Conservation (phyloP, 2,329 filamentous ascomycete species). For the Fusarium pilosicola region DNA sequence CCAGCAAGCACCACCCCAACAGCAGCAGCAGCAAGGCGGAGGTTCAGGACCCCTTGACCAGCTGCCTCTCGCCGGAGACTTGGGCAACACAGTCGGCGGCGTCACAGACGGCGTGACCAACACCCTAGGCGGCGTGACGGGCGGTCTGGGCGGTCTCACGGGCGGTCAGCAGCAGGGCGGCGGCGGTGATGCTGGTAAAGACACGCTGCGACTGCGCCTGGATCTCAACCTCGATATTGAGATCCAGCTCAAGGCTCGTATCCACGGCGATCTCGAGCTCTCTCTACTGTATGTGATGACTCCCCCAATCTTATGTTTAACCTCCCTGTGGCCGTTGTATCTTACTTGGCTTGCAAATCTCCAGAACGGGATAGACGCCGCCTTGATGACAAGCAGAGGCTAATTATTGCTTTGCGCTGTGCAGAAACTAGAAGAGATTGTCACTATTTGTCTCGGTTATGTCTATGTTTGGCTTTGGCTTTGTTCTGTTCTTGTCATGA, state of each 20-base stretch:
- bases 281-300: conserved; percentile 68
- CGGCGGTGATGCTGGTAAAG: conserved; percentile 60
- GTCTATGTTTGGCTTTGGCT: neutral
- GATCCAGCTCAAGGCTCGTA: conserved; percentile 85
- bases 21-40: conserved; percentile 25
- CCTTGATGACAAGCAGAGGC: conserved; percentile 35
- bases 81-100: conserved; percentile 51
- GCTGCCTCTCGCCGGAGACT: conserved; percentile 50
- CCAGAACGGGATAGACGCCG: conserved; percentile 41
- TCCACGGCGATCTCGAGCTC: conserved; percentile 84
- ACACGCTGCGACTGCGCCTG: conserved; percentile 74
- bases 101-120: conserved; percentile 56
- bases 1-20: conserved; percentile 38
- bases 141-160: conserved; percentile 51
- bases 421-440: conserved; percentile 34
- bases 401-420: conserved; percentile 35
- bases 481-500: conserved; percentile 22
- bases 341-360: conserved; percentile 43
- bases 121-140: conserved; percentile 54
- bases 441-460: neutral
- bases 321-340: conserved; percentile 30
- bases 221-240: conserved; percentile 87
- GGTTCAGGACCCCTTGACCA: conserved; percentile 49
- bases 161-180: conserved; percentile 51
- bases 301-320: neutral